A percentile compares a stretch with the other conserved stretches of the same genome.
These are phyloP conservation scores for Zizania palustris DNA, from an alignment of 202 grass and related monocot genomes.

Conservation along the genomic window DNA sequence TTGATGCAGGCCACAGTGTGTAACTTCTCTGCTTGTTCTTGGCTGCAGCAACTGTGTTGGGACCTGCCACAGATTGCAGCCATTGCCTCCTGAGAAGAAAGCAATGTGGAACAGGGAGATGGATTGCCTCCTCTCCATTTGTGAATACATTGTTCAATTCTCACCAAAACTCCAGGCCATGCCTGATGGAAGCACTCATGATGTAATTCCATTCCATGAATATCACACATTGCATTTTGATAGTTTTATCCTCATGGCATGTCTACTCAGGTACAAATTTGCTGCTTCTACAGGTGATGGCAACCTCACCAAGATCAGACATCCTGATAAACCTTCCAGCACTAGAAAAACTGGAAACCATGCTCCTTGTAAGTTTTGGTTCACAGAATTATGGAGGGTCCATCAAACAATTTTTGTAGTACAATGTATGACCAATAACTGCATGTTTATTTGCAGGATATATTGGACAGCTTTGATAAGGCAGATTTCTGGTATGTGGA, in stretches of 20 bases:
- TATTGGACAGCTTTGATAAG: conserved; percentile 83
- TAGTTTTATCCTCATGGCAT: conserved; percentile 14
- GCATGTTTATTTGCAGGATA: conserved; percentile 53
- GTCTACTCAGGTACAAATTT: conserved; percentile 14
- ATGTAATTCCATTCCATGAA: conserved; percentile 52
- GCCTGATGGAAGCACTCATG: conserved; percentile 67
- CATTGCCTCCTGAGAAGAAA: conserved; percentile 73
- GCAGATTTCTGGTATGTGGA: conserved; percentile 86
- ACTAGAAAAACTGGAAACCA: conserved; percentile 70
- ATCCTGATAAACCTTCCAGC: conserved; percentile 76
- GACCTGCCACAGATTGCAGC: conserved; percentile 69
- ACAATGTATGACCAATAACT: background rate
- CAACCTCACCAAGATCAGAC: conserved; percentile 64
- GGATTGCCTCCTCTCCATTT: conserved; percentile 92
- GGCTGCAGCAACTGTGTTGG: conserved; percentile 79
- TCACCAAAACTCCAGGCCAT: conserved; percentile 61
- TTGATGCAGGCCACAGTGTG: background rate
- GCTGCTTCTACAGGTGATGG: conserved; percentile 56
- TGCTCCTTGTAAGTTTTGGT: conserved; percentile 55
- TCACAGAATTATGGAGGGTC: background rate
- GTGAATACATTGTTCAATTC: conserved; percentile 82
- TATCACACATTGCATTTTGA: conserved; percentile 3
- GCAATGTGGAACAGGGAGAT: conserved; percentile 95
- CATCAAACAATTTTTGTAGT: conserved; percentile 1
- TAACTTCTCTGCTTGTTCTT: conserved; percentile 3